Percentiles rank a stretch among this genome's conserved stretches.
Evolutionary conservation across 2,329 filamentous ascomycete genomes (phyloP).

Genomic region (Xylaria sp.): DNA sequence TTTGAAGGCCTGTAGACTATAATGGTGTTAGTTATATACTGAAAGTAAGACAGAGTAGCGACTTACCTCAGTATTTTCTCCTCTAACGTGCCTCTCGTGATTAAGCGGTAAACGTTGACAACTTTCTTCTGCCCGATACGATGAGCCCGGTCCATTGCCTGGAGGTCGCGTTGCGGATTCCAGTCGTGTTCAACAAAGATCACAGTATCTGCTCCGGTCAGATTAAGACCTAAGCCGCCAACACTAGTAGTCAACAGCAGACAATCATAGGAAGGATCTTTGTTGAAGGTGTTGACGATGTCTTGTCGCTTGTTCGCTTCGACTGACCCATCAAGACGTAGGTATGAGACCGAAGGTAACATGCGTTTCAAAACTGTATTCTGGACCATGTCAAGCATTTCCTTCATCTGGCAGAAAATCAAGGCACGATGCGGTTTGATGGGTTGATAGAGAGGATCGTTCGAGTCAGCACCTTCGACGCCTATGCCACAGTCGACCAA

Average conservation of each 20-base stretch:
- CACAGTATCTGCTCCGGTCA: slow-evolving; percentile 97
- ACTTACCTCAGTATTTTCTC: slow-evolving; percentile 87
- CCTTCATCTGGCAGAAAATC: slow-evolving; percentile 99
- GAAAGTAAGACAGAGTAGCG: neutral
- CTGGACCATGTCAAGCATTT: slow-evolving; percentile 99
- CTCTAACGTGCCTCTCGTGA: slow-evolving; percentile 94
- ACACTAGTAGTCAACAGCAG: slow-evolving; percentile 94
- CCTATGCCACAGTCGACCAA: slow-evolving; percentile 99
- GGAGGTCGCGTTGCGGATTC: slow-evolving; percentile 98
- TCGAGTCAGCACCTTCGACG: slow-evolving; percentile 71
- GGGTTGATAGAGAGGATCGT: slow-evolving; percentile 75
- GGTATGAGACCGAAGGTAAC: slow-evolving; percentile 90
- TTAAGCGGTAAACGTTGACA: slow-evolving; percentile 96
- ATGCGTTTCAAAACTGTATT: slow-evolving; percentile 90
- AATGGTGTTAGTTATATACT: slow-evolving; percentile 35
- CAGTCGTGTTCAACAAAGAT: slow-evolving; percentile 99
- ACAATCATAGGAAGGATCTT: slow-evolving; percentile 95
- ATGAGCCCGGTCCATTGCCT: slow-evolving; percentile 98
- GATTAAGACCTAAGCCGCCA: slow-evolving; percentile 90
- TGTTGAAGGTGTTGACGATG: slow-evolving; percentile 99
- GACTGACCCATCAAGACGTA: slow-evolving; percentile 93
- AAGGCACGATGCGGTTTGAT: slow-evolving; percentile 96
- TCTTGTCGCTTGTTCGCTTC: slow-evolving; percentile 94
- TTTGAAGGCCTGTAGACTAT: slow-evolving; percentile 93
- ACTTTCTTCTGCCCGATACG: slow-evolving; percentile 99